phyloP scores from a whole-genome alignment of 352 stramenopile genomes.

The Stephanocyclus meneghinianus region DNA sequence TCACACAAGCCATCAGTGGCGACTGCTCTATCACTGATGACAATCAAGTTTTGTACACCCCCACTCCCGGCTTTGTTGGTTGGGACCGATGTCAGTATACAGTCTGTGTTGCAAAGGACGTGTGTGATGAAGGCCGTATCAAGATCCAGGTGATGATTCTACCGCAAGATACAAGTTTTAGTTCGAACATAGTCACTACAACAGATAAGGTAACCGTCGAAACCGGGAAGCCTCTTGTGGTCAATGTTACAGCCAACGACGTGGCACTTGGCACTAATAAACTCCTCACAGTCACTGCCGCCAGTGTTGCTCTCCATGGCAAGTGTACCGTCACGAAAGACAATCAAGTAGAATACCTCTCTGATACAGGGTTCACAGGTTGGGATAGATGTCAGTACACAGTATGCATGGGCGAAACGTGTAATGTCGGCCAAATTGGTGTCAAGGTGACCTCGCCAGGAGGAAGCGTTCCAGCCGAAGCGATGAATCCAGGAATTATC shows the following conservation, averaged over 20 bases:
- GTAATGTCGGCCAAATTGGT: constrained; percentile 22
- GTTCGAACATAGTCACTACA: constrained; percentile 1
- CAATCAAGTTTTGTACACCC: constrained; percentile 42
- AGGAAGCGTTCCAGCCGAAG: not conserved
- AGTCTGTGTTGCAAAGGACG: constrained; percentile 19
- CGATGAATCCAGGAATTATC: not conserved
- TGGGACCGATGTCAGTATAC: constrained; percentile 38
- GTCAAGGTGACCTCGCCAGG: not conserved
- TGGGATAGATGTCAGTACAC: constrained; percentile 33
- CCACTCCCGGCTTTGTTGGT: constrained; percentile 16
- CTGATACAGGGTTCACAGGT: constrained; percentile 26
- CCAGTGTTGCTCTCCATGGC: constrained; percentile 17
- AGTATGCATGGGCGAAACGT: constrained; percentile 27
- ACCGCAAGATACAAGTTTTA: constrained; percentile 18
- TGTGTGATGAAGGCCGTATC: constrained; percentile 27
- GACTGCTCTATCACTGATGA: constrained; percentile 18
- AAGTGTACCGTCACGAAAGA: constrained; percentile 26
- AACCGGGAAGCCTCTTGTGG: constrained; percentile 3
- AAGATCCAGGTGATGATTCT: constrained; percentile 22
- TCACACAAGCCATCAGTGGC: constrained; percentile 13
- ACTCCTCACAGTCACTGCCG: constrained; percentile 8
- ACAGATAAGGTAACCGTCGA: constrained; percentile 17
- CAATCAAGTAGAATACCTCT: constrained; percentile 46
- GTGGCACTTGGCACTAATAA: not conserved
- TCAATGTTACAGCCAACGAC: constrained; percentile 33